Evolutionary conservation across 2,329 filamentous ascomycete species (phyloP).

Genomic region (Paecilomyces sp.): DNA sequence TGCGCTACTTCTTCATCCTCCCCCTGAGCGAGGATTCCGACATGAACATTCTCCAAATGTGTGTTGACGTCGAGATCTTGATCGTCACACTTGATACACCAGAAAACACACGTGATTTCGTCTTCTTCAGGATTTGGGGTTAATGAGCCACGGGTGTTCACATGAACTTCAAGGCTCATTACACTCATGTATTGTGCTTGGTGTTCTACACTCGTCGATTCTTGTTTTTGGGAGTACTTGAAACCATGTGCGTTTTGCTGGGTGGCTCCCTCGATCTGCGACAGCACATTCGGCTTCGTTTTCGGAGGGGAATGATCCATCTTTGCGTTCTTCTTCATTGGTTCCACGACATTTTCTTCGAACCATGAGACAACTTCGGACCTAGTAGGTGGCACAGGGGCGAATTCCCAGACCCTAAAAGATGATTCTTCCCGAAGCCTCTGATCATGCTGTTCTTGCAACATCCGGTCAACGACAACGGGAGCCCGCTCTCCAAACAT

Average conservation of each 20-base stretch:
- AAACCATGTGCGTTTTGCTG: constrained; percentile 75
- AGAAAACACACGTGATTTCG: constrained; percentile 81
- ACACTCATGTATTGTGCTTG: constrained; percentile 93
- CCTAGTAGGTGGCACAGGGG: constrained; percentile 60
- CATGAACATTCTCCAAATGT: constrained; percentile 44
- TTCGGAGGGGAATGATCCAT: constrained; percentile 5
- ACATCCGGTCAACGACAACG: constrained; percentile 42
- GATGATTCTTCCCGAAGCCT: constrained; percentile 52
- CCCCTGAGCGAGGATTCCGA: constrained; percentile 68
- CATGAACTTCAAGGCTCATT: constrained; percentile 89
- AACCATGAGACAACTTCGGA: constrained; percentile 66
- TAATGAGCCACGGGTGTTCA: constrained; percentile 74
- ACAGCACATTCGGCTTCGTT: constrained; percentile 43
- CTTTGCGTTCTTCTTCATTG: constrained; percentile 5
- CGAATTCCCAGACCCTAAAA: constrained; percentile 70
- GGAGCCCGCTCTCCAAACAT: constrained; percentile 49
- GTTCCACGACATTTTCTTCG: constrained; percentile 24
- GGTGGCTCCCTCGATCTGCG: constrained; percentile 84
- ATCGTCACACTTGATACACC: constrained; percentile 76
- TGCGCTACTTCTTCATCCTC: constrained; percentile 53
- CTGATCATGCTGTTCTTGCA: constrained; percentile 46
- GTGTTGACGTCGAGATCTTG: constrained; percentile 46
- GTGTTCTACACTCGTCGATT: constrained; percentile 69
- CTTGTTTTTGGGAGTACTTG: constrained; percentile 73
- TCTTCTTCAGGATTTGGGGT: constrained; percentile 87